These are phyloP conservation scores for Candida nonsorbophila DNA, from an alignment of 805 yeast species.

Conservation along the genomic window DNA sequence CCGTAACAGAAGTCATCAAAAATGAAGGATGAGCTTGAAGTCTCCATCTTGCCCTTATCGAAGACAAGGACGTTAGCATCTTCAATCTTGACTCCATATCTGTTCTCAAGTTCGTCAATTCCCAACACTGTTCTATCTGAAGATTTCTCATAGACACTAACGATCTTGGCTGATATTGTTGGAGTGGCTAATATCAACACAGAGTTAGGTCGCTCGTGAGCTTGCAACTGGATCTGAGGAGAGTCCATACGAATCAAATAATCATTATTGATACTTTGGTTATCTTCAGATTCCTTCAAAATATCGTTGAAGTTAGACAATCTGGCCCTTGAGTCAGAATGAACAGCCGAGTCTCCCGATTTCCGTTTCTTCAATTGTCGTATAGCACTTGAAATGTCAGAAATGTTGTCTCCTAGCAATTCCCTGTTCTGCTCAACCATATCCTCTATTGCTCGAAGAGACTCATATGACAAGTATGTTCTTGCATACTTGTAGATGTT, in stretches of 20 bases:
- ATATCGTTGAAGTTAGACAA: conserved; percentile 28
- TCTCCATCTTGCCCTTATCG: conserved; percentile 38
- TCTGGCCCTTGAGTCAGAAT: conserved; percentile 6
- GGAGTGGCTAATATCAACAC: conserved; percentile 73
- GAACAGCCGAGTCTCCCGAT: conserved; percentile 1
- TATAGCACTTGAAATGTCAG: neutral
- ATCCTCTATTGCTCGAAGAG: conserved; percentile 27
- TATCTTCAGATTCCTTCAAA: conserved; percentile 14
- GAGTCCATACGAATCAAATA: conserved; percentile 32
- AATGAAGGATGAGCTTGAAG: conserved; percentile 7
- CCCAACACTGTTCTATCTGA: conserved; percentile 23
- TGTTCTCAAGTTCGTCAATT: conserved; percentile 46
- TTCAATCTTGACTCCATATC: conserved; percentile 63
- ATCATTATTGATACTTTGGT: conserved; percentile 32
- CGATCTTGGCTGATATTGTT: conserved; percentile 57
- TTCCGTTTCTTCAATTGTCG: neutral
- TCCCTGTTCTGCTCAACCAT: conserved; percentile 14
- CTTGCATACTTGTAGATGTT: conserved; percentile 19
- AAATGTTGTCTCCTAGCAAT: neutral
- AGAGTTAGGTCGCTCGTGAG: conserved; percentile 39
- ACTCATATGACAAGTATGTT: conserved; percentile 29
- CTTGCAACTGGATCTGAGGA: conserved; percentile 40
- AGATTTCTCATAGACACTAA: conserved; percentile 52
- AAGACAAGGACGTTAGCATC: conserved; percentile 73
- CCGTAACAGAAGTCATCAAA: conserved; percentile 54